phyloP scores from a whole-genome alignment of 73 alveolate genomes.

The Paraurostyla sp. region DNA sequence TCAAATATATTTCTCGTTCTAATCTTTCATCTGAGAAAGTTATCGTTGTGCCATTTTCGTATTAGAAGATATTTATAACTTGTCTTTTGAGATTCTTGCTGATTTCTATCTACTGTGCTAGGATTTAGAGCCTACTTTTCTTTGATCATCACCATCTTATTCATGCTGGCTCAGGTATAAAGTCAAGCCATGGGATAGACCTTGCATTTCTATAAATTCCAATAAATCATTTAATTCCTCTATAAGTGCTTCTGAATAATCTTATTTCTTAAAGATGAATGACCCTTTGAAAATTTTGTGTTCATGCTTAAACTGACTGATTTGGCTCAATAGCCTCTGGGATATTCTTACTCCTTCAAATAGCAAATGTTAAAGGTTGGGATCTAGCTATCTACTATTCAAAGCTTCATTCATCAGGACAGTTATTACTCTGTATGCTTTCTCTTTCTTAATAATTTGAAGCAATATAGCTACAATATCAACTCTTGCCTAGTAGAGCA shows the following conservation, averaged over 20 bases:
- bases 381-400: background rate
- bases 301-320: slow-evolving; percentile 6
- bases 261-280: background rate
- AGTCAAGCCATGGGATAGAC: too few relatives aligned
- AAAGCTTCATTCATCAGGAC: background rate
- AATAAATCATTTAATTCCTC: background rate
- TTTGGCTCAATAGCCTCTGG: background rate
- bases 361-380: background rate
- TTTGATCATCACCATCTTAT: too few relatives aligned
- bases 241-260: background rate
- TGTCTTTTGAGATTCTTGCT: too few relatives aligned
- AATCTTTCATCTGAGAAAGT: too few relatives aligned
- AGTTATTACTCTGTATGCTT: background rate
- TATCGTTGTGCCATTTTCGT: too few relatives aligned
- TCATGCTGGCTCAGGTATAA: too few relatives aligned
- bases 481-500: slow-evolving; percentile 6
- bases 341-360: background rate
- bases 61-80: too few relatives aligned
- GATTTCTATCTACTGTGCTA: too few relatives aligned
- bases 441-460: slow-evolving; percentile 9
- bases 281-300: slow-evolving; percentile 33
- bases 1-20: too few relatives aligned
- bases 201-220: background rate
- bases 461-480: slow-evolving; percentile 1
- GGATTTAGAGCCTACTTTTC: too few relatives aligned